Conservation (phyloP, 2,329 filamentous ascomycete genomes). For the Paecilomyces variotii region DNA sequence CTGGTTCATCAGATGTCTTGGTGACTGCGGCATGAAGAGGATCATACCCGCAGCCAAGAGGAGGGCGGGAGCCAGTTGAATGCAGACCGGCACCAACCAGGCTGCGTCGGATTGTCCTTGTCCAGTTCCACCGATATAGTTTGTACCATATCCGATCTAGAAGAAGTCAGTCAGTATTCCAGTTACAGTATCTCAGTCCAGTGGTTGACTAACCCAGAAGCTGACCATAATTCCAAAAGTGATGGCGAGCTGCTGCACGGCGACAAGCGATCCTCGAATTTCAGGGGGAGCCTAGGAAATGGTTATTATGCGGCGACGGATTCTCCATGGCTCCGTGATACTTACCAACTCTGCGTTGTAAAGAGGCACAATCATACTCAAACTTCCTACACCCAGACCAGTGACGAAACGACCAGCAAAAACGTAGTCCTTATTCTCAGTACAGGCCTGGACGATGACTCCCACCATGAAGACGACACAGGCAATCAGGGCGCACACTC, state of each 20-base stretch:
- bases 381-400: conserved; percentile 35
- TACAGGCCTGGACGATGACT: conserved; percentile 30
- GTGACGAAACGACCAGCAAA: conserved; percentile 35
- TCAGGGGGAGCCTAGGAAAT: conserved; percentile 28
- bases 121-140: conserved; percentile 59
- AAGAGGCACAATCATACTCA: conserved; percentile 35
- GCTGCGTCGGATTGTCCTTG: conserved; percentile 55
- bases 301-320: not conserved
- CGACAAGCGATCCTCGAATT: conserved; percentile 34
- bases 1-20: conserved; percentile 64
- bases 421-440: conserved; percentile 21
- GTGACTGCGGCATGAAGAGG: conserved; percentile 69
- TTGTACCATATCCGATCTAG: conserved; percentile 39
- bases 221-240: conserved; percentile 38
- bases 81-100: conserved; percentile 65
- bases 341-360: conserved; percentile 30
- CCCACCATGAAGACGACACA: conserved; percentile 29
- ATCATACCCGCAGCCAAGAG: conserved; percentile 60
- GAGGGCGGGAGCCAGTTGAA: conserved; percentile 62
- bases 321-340: not conserved
- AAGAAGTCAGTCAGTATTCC: conserved; percentile 6
- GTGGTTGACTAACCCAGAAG: conserved; percentile 26
- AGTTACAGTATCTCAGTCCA: not conserved
- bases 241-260: conserved; percentile 36
- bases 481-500: conserved; percentile 24